phyloP scores from a whole-genome alignment of 169 alveolate genomes.

The Neospora caninum region DNA sequence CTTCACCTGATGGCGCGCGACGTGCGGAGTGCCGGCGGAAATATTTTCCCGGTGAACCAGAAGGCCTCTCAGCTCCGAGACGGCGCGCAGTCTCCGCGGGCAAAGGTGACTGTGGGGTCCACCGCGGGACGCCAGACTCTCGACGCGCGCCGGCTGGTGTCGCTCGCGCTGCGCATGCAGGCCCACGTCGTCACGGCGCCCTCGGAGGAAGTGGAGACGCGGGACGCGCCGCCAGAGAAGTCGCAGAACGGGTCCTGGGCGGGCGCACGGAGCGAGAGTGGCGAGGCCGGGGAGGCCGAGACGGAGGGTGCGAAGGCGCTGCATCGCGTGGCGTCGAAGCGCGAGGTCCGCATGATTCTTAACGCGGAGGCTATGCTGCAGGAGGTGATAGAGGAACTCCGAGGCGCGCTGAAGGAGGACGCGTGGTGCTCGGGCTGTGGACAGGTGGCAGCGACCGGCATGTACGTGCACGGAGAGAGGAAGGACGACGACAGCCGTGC shows the following conservation, averaged over 20 bases:
- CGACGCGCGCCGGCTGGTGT: neutral
- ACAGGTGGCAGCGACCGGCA: neutral
- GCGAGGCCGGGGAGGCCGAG: neutral
- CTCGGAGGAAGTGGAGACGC: neutral
- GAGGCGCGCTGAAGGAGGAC: neutral
- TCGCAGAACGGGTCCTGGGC: neutral
- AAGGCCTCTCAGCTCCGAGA: neutral
- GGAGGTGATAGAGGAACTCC: neutral
- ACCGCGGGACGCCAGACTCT: neutral
- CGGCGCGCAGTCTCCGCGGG: neutral
- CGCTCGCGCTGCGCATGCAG: neutral
- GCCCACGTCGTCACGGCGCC: conserved; percentile 16
- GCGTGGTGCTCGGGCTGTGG: neutral
- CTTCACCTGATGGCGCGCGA: neutral
- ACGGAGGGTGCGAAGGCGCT: neutral
- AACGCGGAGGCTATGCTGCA: neutral
- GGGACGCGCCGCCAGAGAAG: neutral
- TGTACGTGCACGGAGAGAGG: neutral
- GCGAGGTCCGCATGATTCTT: neutral
- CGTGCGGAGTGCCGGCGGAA: neutral
- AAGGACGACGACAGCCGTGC: neutral
- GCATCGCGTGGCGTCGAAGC: neutral
- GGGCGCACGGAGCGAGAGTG: too few species aligned
- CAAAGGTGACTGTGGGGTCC: neutral
- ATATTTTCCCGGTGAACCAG: neutral